These are phyloP conservation scores for Helicocarpus griseus DNA, from an alignment of 2,329 filamentous ascomycete genomes.

Conservation along the genomic window DNA sequence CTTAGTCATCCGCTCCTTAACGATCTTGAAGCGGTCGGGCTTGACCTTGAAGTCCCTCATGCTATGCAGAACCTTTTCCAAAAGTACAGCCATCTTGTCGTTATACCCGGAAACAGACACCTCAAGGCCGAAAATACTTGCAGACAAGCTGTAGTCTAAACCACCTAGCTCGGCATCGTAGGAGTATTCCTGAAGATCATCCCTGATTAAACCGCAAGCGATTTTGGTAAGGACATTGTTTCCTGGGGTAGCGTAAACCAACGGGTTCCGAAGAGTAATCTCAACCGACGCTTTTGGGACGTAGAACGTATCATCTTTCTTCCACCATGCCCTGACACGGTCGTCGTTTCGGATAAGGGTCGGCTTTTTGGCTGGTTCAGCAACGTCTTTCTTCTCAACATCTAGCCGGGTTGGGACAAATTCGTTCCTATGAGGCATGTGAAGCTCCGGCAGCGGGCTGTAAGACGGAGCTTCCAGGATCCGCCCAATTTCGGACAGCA, in stretches of 20 bases:
- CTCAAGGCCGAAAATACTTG: slow-evolving; percentile 63
- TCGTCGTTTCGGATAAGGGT: slow-evolving; percentile 78
- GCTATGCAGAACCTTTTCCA: slow-evolving; percentile 78
- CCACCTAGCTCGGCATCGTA: slow-evolving; percentile 94
- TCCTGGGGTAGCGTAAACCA: slow-evolving; percentile 69
- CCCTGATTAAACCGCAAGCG: slow-evolving; percentile 76
- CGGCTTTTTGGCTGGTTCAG: slow-evolving; percentile 62
- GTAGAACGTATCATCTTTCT: slow-evolving; percentile 98
- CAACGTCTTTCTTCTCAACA: slow-evolving; percentile 88
- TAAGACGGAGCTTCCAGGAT: slow-evolving; percentile 50
- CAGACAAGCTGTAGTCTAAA: slow-evolving; percentile 67
- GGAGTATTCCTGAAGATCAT: slow-evolving; percentile 83
- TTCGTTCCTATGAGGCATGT: slow-evolving; percentile 86
- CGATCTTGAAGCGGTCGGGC: slow-evolving; percentile 79
- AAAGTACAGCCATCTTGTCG: slow-evolving; percentile 81
- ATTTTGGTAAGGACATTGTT: slow-evolving; percentile 69
- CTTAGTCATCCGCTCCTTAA: slow-evolving; percentile 73
- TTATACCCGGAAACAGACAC: slow-evolving; percentile 85
- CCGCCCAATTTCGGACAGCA: slow-evolving; percentile 59
- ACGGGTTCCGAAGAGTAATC: slow-evolving; percentile 67
- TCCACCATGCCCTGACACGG: slow-evolving; percentile 79
- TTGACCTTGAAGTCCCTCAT: slow-evolving; percentile 77
- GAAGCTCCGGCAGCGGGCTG: slow-evolving; percentile 59
- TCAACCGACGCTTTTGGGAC: slow-evolving; percentile 87
- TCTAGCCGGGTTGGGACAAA: slow-evolving; percentile 91